Conservation (phyloP, 257 asterid species). For the Solanum chaucha region DNA sequence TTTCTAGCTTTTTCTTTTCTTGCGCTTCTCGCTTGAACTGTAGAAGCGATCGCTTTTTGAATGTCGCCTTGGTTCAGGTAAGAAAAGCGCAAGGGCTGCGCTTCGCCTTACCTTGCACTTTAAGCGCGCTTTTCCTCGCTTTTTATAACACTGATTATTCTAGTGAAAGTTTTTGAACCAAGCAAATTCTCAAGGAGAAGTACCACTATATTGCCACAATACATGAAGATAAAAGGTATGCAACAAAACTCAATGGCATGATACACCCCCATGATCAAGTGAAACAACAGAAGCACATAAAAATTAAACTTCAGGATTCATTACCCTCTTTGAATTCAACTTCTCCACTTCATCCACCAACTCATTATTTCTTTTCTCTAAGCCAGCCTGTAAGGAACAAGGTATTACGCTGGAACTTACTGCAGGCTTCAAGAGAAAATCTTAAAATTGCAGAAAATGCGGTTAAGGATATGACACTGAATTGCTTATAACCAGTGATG, state of each 20-base stretch:
- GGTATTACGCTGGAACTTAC: background rate
- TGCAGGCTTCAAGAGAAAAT: background rate
- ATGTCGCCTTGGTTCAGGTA: no score
- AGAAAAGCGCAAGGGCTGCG: no score
- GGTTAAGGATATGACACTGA: background rate
- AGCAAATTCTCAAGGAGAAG: background rate
- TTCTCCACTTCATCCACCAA: slow-evolving; percentile 35
- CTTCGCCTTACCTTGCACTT: no score
- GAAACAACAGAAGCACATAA: slow-evolving; percentile 1
- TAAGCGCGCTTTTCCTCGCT: no score
- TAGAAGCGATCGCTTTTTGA: no score
- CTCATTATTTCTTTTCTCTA: slow-evolving; percentile 31
- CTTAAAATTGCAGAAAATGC: background rate
- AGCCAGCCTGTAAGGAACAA: slow-evolving; percentile 33
- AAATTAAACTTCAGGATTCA: background rate
- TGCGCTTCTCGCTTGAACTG: no score
- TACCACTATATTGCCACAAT: background rate
- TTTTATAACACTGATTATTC: background rate
- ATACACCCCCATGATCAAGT: background rate
- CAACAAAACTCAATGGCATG: background rate
- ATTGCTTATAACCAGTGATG: background rate
- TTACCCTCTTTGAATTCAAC: slow-evolving; percentile 40
- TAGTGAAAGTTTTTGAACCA: background rate
- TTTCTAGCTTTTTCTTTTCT: no score
- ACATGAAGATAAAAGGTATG: background rate